phyloP scores from a whole-genome alignment of 331 rosid genomes.

The Phaseolus coccineus region DNA sequence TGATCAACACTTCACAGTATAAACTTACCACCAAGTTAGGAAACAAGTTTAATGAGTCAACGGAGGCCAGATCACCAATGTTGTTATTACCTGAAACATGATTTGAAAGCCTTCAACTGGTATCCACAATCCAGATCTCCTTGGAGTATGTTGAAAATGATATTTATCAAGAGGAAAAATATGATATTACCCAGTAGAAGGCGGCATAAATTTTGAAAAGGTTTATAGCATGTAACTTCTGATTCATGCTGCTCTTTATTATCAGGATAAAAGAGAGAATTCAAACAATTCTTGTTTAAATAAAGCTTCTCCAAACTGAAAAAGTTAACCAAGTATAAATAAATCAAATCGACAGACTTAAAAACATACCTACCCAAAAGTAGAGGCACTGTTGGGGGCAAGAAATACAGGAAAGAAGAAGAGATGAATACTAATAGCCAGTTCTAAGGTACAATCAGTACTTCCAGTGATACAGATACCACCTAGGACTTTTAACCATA shows the following conservation, averaged over 20 bases:
- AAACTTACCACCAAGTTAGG: conserved; percentile 81
- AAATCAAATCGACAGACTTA: conserved; percentile 39
- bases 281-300: conserved; percentile 84
- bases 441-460: conserved; percentile 36
- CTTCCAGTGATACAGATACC: conserved; percentile 37
- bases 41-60: conserved; percentile 79
- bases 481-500: conserved; percentile 37
- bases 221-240: conserved; percentile 49
- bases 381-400: conserved; percentile 7
- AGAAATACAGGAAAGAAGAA: conserved; percentile 19
- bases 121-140: conserved; percentile 30
- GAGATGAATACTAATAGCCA: conserved; percentile 25
- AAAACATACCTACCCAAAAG: conserved; percentile 34
- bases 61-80: conserved; percentile 71
- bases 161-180: conserved; percentile 29
- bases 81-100: conserved; percentile 78
- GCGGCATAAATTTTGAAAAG: conserved; percentile 76
- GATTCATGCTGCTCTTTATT: conserved; percentile 48
- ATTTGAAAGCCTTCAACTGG: conserved; percentile 40
- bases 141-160: conserved; percentile 31
- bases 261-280: conserved; percentile 66
- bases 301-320: conserved; percentile 97
- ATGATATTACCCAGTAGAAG: conserved; percentile 81
- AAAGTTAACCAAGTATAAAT: conserved; percentile 45
- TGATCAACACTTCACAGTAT: conserved; percentile 33